Evolutionary conservation across 257 asterid species (phyloP).

Genomic region (Przewalskia tangutica): DNA sequence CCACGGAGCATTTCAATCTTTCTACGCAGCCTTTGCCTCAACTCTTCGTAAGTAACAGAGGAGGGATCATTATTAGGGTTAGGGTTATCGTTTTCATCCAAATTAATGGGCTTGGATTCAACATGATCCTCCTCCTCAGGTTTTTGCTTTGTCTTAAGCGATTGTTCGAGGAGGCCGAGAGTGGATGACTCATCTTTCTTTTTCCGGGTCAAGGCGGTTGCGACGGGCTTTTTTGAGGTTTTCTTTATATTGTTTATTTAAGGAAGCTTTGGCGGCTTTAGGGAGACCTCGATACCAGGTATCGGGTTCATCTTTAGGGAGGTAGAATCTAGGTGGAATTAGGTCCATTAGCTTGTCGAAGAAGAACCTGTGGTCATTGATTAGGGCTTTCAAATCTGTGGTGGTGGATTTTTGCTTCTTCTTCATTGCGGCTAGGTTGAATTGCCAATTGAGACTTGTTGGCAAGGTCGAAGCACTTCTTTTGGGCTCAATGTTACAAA

Average conservation of each 20-base stretch:
- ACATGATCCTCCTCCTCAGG: background rate
- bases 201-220: constrained; percentile 73
- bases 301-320: constrained; percentile 49
- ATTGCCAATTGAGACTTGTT: background rate
- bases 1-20: constrained; percentile 62
- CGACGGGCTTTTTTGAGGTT: constrained; percentile 67
- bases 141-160: background rate
- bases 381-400: constrained; percentile 30
- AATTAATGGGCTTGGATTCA: constrained; percentile 4
- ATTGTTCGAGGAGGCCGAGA: constrained; percentile 36
- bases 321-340: constrained; percentile 70
- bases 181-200: constrained; percentile 40
- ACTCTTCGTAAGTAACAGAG: constrained; percentile 67
- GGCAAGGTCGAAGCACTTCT: background rate
- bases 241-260: constrained; percentile 47
- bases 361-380: constrained; percentile 39
- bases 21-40: constrained; percentile 46
- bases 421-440: constrained; percentile 7
- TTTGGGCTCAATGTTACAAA: background rate
- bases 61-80: constrained; percentile 6
- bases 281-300: constrained; percentile 76
- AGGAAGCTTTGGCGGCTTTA: constrained; percentile 66
- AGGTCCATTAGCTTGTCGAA: constrained; percentile 55
- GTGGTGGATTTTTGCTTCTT: background rate
- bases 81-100: constrained; percentile 24